phyloP scores from a whole-genome alignment of 345 rosid species.

The Carallia pectinifolia region DNA sequence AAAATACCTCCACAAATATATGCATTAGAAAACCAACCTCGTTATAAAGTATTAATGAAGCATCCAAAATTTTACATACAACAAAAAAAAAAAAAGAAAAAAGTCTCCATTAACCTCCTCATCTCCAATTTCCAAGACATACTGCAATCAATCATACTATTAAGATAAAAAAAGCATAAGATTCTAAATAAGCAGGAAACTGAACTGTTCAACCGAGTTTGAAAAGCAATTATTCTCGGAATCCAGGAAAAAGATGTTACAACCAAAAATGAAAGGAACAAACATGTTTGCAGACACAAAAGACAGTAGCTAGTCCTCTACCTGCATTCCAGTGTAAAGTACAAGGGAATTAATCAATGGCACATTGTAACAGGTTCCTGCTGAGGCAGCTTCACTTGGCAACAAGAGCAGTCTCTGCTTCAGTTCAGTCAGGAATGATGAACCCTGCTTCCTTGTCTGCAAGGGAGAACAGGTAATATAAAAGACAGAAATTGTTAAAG shows the following conservation, averaged over 20 bases:
- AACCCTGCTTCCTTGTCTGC: conserved; percentile 75
- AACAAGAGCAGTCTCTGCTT: conserved; percentile 79
- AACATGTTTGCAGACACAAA: not conserved
- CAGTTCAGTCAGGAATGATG: conserved; percentile 70
- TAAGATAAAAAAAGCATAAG: too few relatives aligned
- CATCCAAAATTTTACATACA: too few relatives aligned
- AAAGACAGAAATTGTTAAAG: not conserved
- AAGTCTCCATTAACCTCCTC: too few relatives aligned
- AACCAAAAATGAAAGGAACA: not conserved
- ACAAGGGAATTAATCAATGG: conserved; percentile 94
- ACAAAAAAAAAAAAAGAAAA: too few relatives aligned
- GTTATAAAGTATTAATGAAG: not conserved
- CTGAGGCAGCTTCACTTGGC: conserved; percentile 68
- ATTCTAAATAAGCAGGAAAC: too few relatives aligned
- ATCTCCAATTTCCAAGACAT: too few relatives aligned
- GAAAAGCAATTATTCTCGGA: too few relatives aligned
- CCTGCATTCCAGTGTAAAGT: conserved; percentile 99
- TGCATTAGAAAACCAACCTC: not conserved
- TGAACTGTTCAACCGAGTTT: too few relatives aligned
- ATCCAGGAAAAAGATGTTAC: too few relatives aligned
- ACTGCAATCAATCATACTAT: too few relatives aligned
- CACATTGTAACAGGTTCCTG: conserved; percentile 87
- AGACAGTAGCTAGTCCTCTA: conserved; percentile 17
- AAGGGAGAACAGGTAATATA: not conserved
- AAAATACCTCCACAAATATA: conserved; percentile 6